These are phyloP conservation scores for Thelonectria discophora DNA, from an alignment of 2,329 filamentous ascomycete species.

Conservation along the genomic window DNA sequence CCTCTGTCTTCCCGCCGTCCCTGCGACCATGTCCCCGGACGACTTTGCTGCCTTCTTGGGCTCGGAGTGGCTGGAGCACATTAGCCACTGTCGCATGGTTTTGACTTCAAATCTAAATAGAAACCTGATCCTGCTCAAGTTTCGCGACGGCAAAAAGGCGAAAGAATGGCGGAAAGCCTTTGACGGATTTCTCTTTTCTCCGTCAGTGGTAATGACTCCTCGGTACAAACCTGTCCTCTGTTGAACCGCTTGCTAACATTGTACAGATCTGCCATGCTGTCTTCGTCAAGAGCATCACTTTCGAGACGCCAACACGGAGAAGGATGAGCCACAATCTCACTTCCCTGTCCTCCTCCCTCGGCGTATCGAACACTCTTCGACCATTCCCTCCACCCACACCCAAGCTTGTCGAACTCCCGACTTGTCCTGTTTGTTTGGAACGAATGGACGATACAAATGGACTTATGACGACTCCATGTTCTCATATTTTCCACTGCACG, in stretches of 20 bases:
- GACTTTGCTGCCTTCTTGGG: constrained; percentile 94
- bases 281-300: constrained; percentile 91
- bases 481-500: constrained; percentile 97
- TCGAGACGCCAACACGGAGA: constrained; percentile 69
- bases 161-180: constrained; percentile 84
- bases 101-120: constrained; percentile 88
- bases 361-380: constrained; percentile 58
- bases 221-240: neutral
- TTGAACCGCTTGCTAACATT: constrained; percentile 28
- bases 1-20: constrained; percentile 92
- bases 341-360: constrained; percentile 58
- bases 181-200: constrained; percentile 93
- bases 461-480: constrained; percentile 92
- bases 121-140: constrained; percentile 97
- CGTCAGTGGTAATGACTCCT: constrained; percentile 73
- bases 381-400: constrained; percentile 76
- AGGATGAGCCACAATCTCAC: constrained; percentile 66
- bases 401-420: constrained; percentile 88
- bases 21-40: constrained; percentile 89
- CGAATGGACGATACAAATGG: constrained; percentile 98
- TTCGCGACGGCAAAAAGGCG: constrained; percentile 78
- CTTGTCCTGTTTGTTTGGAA: constrained; percentile 95
- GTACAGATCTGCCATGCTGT: constrained; percentile 97
- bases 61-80: constrained; percentile 82
- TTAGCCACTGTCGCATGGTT: constrained; percentile 95